Evolutionary conservation across 805 yeast genomes (phyloP), one percentile per base, ranked within the genome.

Genomic region (Brettanomyces anomalus): DNA sequence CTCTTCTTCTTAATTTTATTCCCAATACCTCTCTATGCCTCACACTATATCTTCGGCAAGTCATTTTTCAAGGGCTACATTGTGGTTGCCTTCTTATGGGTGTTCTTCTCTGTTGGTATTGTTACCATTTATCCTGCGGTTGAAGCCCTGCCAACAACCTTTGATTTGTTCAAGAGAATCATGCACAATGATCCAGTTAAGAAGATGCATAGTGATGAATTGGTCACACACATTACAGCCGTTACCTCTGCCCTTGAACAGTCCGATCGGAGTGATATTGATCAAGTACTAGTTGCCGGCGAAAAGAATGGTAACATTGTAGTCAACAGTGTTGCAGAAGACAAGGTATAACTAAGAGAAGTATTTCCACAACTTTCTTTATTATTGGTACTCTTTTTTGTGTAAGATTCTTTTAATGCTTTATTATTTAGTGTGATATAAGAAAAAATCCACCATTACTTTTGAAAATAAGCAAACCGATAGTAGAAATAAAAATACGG

Each of bases 61-160:
- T 44, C 58, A 4, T 68, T 62, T 45, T 68, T 65, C 48, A 51
- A 54, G 30, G 71, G 72, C 3, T 68, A 61, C 49, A 59, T 63
- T 24, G 60, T 62, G 13, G 66, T 69, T 24, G 54, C 63, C 5
- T 50, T 67, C 36, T 45, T 68, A 14, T 68, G 72, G 72, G 57
- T 64, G 13, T 68, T 66, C 46, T 47, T 57, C 35, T 61, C 73
- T 0, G 48, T 49, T 8, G 58, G 60, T 36, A 56, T 67, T 42
- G 75, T 72, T 40, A 60, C 72, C 1, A 44, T 74, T 13, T 71
- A 65, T 26, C 79, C 79, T n/a, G 42, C 73, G 20, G 62, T 58
- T 52, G 76, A 74, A 51, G 72, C 76, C 26, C 36, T 46, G 15
- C 32, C 32, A 14, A 40, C 40, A n/a, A 40, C 45, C 11, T 30